Base-by-base conservation (phyloP, 768 basidiomycete genomes). In the Asterophora lycoperdoides region DNA sequence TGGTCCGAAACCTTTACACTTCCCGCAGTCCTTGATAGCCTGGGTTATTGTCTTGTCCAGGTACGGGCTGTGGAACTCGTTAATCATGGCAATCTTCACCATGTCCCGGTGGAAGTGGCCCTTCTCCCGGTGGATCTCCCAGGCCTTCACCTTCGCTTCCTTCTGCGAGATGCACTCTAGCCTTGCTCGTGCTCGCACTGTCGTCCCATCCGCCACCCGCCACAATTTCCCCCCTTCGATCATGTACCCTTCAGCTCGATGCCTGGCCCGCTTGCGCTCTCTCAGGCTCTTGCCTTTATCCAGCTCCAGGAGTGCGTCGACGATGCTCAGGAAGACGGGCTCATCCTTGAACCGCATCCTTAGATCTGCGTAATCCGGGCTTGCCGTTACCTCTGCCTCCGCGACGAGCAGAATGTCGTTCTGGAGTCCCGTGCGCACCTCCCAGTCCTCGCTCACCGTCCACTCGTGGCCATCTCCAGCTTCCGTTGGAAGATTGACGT, bases 11-110 rank as follows among this genome's bases (percentile, higher is more conserved):
- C 30, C 30, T 9, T 32, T 32, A 57, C 41, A 49, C 14, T 29
- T 47, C 0, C 42, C 45, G 36, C 67, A 69, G 8, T 57, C 36
- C 5, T 6, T 20, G 35, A 66, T 62, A 5, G 55, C 62, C 2
- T 43, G 41, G 2, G 53, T 19, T 19, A 64, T 60, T 7, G 60
- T 57, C 15, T 34, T 33, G 36, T 65, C 61, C 0, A 65, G 60
- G 52, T 7, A 66, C 9, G 11, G 68, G 55, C 45, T 67, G 45
- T 36, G 64, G 33, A 65, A 55, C 4, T 52, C 56, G 46, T 32
- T 8, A 32, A 32, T 32, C 17, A 65, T 45, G 15, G 15, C 38
- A 3, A 49, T 44, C 13, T 8, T 60, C 4, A 43, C 60, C 49
- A 1, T 60, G 38, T 41, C 64, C 51, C 0, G 46, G 17, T 9